Percentiles rank a stretch among this genome's conserved stretches.
These are phyloP conservation scores for Termitomyces sp. DNA, from an alignment of 768 basidiomycete species.

Conservation along the genomic window DNA sequence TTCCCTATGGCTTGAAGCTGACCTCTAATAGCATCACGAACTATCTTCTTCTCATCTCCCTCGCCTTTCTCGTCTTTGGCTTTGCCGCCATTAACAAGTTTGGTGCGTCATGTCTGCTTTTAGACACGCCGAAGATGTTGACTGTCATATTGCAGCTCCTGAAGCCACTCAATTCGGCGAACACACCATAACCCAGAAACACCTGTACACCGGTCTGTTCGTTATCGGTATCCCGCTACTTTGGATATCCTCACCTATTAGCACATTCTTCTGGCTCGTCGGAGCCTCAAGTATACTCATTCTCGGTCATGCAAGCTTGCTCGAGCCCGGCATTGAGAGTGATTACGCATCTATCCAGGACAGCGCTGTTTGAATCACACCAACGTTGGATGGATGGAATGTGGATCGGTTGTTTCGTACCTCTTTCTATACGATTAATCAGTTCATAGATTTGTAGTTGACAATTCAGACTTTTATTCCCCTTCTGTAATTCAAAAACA, in stretches of 20 bases:
- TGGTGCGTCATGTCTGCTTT: conserved; percentile 43
- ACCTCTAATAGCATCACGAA: conserved; percentile 61
- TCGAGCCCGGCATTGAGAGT: conserved; percentile 95
- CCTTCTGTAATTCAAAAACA: neutral
- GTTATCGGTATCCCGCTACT: conserved; percentile 89
- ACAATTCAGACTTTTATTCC: conserved; percentile 6
- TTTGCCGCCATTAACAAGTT: conserved; percentile 87
- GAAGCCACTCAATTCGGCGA: conserved; percentile 84
- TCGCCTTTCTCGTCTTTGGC: conserved; percentile 87
- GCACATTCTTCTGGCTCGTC: conserved; percentile 92
- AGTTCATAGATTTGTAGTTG: neutral
- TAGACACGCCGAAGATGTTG: neutral
- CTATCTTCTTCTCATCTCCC: conserved; percentile 73
- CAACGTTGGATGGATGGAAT: neutral
- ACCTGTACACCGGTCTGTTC: conserved; percentile 84
- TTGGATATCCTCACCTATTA: conserved; percentile 68
- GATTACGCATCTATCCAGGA: conserved; percentile 84
- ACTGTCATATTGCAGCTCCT: conserved; percentile 42
- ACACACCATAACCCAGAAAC: conserved; percentile 82
- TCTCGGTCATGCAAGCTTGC: conserved; percentile 77
- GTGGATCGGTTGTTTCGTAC: neutral
- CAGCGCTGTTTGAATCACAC: conserved; percentile 29
- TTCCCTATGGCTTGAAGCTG: neutral
- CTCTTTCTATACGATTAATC: neutral
- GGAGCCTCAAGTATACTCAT: conserved; percentile 84